These are phyloP conservation scores for Beauveria sp. DNA, from an alignment of 2,329 filamentous ascomycete genomes.

Conservation along the genomic window DNA sequence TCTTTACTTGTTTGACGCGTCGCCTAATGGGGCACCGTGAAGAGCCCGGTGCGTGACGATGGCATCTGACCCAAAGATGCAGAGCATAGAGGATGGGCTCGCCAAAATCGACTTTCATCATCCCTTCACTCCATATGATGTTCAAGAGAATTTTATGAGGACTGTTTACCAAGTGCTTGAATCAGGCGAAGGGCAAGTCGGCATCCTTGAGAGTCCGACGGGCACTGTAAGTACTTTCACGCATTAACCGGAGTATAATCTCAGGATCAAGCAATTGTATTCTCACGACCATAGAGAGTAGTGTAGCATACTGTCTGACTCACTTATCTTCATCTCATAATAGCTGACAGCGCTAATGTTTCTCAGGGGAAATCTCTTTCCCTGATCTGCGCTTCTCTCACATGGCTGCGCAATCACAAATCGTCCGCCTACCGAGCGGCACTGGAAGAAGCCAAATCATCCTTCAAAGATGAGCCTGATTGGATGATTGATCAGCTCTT, in stretches of 20 bases:
- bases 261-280: background rate
- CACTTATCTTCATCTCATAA: background rate
- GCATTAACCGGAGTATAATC: no score
- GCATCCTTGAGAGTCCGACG: conserved; percentile 89
- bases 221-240: conserved; percentile 47
- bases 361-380: conserved; percentile 78
- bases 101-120: conserved; percentile 64
- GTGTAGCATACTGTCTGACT: no score
- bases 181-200: conserved; percentile 61
- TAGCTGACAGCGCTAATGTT: background rate
- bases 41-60: conserved; percentile 11
- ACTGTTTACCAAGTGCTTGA: conserved; percentile 74
- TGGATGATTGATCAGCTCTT: conserved; percentile 79
- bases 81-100: conserved; percentile 16
- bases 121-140: conserved; percentile 79
- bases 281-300: no score
- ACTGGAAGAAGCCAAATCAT: conserved; percentile 35
- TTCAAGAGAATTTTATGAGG: conserved; percentile 83
- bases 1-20: background rate
- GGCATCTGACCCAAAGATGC: conserved; percentile 13
- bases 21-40: background rate
- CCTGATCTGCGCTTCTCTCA: conserved; percentile 79
- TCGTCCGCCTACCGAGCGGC: conserved; percentile 47
- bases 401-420: conserved; percentile 84
- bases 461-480: conserved; percentile 61